These are phyloP conservation scores for Urostyla sp. DNA, from an alignment of 73 alveolate genomes.

Conservation along the genomic window DNA sequence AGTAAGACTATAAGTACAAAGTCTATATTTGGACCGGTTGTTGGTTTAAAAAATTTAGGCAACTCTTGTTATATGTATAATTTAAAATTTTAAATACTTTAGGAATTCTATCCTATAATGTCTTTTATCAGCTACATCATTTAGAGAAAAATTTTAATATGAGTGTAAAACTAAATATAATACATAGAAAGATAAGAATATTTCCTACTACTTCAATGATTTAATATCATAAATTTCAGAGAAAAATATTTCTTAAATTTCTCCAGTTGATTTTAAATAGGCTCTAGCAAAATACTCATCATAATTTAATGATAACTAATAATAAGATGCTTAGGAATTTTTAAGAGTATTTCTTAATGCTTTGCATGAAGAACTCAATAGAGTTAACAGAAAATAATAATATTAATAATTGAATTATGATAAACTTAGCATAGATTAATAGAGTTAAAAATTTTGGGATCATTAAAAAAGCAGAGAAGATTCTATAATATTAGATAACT, in stretches of 20 bases:
- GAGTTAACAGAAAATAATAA: constrained; percentile 62
- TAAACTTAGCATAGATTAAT: background rate
- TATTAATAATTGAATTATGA: constrained; percentile 66
- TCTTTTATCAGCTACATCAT: constrained; percentile 23
- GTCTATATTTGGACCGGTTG: too few species aligned
- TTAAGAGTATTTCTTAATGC: constrained; percentile 76
- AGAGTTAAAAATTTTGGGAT: constrained; percentile 70
- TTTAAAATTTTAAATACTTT: too few species aligned
- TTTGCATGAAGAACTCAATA: constrained; percentile 76
- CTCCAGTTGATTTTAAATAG: constrained; percentile 48
- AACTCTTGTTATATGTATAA: constrained; percentile 80
- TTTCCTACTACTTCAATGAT: constrained; percentile 3
- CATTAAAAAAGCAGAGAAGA: constrained; percentile 74
- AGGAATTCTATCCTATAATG: constrained; percentile 60
- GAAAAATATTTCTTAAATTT: background rate
- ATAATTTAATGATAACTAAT: constrained; percentile 70
- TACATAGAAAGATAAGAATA: background rate
- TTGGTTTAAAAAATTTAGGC: constrained; percentile 80
- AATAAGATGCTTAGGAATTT: constrained; percentile 85
- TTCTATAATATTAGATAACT: constrained; percentile 67
- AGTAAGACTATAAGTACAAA: too few species aligned
- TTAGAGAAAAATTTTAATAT: constrained; percentile 1
- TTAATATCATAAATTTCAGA: background rate
- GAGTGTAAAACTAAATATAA: background rate
- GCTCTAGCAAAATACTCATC: constrained; percentile 48